Percentiles rank a stretch among this genome's conserved stretches.
Conservation (phyloP, 2,329 filamentous ascomycete species). For the Colletotrichum sp. region DNA sequence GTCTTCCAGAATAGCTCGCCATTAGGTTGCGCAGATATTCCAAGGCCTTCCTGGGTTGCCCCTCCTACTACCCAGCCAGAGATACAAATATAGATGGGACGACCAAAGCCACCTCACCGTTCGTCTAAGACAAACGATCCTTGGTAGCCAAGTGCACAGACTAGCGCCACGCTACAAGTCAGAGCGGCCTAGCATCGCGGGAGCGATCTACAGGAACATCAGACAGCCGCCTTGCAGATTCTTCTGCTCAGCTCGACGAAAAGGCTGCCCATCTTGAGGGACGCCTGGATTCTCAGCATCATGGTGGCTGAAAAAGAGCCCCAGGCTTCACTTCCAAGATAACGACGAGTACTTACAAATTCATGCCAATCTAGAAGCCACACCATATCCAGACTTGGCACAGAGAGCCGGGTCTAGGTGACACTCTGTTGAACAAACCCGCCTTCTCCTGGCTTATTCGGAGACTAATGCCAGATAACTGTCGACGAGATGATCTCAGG, state of each 20-base stretch:
- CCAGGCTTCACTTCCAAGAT: not conserved
- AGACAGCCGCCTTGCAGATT: constrained; percentile 12
- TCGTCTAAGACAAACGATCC: not conserved
- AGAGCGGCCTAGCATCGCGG: constrained; percentile 1
- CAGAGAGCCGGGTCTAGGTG: not conserved
- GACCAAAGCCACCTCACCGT: not conserved
- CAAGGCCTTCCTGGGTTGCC: not conserved
- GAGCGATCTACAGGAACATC: constrained; percentile 9
- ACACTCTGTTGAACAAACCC: not conserved
- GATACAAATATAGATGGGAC: not conserved
- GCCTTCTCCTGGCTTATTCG: not conserved
- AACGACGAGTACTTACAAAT: not conserved
- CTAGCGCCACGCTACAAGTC: not conserved
- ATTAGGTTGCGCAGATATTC: too few species aligned
- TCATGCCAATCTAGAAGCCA: not conserved
- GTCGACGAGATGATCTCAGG: not conserved
- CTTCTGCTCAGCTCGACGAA: not conserved
- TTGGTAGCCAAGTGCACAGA: not conserved
- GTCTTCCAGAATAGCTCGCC: not conserved
- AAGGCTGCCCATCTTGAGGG: not conserved
- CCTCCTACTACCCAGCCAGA: not conserved
- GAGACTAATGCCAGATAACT: not conserved
- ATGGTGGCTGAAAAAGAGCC: not conserved
- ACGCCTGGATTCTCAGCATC: not conserved
- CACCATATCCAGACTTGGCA: not conserved